These are phyloP conservation scores for Sporisorium reilianum DNA, from an alignment of 1,284 basidiomycete genomes.

Conservation along the genomic window DNA sequence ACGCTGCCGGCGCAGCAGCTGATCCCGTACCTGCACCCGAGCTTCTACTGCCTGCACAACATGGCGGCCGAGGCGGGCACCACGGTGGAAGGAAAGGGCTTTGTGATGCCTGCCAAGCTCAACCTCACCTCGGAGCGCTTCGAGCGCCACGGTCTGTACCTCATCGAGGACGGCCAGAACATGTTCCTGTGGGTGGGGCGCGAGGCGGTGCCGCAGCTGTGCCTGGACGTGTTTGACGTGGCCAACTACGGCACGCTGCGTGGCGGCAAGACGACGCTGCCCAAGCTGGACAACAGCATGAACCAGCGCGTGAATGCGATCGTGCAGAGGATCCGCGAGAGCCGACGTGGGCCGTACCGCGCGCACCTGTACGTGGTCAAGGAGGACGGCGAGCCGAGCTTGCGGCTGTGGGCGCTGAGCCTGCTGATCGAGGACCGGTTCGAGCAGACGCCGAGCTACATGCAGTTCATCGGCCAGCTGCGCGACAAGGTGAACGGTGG, in stretches of 20 bases:
- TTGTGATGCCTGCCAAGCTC: conserved; percentile 85
- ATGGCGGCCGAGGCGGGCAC: conserved; percentile 86
- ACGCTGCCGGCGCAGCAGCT: conserved; percentile 90
- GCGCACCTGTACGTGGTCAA: conserved; percentile 98
- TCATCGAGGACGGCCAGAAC: conserved; percentile 97
- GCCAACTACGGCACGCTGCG: conserved; percentile 87
- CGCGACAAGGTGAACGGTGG: conserved; percentile 64
- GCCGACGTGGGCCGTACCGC: conserved; percentile 86
- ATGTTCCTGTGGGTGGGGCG: conserved; percentile 98
- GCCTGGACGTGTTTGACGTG: conserved; percentile 93
- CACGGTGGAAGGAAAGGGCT: conserved; percentile 29
- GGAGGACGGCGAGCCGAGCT: conserved; percentile 90
- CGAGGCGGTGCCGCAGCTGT: conserved; percentile 92
- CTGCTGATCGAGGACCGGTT: conserved; percentile 94
- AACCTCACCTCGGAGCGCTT: conserved; percentile 93
- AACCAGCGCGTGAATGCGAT: conserved; percentile 92
- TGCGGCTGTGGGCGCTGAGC: conserved; percentile 94
- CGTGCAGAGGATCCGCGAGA: conserved; percentile 89
- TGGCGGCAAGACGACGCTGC: conserved; percentile 93
- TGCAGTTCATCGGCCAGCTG: conserved; percentile 80
- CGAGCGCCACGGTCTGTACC: conserved; percentile 92
- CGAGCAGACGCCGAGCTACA: conserved; percentile 93
- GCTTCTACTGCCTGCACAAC: conserved; percentile 95
- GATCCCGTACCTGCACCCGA: conserved; percentile 92
- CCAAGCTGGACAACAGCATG: conserved; percentile 89